A percentile compares a stretch with the other conserved stretches of the same genome.
These are phyloP conservation scores for Pleurotus giganteus DNA, from an alignment of 768 basidiomycete genomes.

Conservation along the genomic window DNA sequence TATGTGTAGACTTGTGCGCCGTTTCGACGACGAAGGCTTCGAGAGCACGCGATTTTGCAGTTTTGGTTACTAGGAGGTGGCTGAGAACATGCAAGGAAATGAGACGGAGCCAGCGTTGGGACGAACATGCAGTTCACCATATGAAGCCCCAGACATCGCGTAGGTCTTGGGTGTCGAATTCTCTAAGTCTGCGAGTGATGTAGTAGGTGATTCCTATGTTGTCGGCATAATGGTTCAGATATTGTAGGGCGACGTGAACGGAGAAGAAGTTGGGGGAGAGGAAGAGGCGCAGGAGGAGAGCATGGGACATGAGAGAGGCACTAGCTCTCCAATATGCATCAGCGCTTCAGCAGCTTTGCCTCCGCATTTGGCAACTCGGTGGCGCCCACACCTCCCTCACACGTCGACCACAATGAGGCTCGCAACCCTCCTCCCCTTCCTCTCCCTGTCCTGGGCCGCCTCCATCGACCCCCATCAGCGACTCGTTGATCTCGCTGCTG, in stretches of 20 bases:
- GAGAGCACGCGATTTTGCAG: constrained; percentile 87
- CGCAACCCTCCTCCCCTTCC: constrained; percentile 23
- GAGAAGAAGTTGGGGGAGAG: constrained; percentile 92
- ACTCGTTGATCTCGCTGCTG: constrained; percentile 65
- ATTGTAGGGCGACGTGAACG: constrained; percentile 89
- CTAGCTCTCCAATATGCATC: not conserved
- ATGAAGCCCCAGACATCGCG: constrained; percentile 89
- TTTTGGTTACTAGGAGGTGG: constrained; percentile 91
- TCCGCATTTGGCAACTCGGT: constrained; percentile 7
- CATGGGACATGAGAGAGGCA: constrained; percentile 60
- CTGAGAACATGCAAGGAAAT: constrained; percentile 37
- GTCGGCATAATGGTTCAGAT: constrained; percentile 77
- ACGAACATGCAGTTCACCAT: constrained; percentile 49
- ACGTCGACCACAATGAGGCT: constrained; percentile 25
- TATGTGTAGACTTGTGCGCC: constrained; percentile 88
- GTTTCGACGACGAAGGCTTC: constrained; percentile 92
- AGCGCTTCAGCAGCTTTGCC: not conserved
- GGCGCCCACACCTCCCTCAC: constrained; percentile 15
- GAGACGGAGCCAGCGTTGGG: constrained; percentile 15
- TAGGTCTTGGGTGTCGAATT: constrained; percentile 67
- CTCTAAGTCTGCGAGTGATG: constrained; percentile 70
- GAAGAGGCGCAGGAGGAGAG: constrained; percentile 85
- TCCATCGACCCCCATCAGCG: constrained; percentile 42
- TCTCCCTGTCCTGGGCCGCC: constrained; percentile 30
- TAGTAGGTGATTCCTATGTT: constrained; percentile 93